phyloP scores from a whole-genome alignment of 2,329 filamentous ascomycete genomes.

The Sphaerulina musiva region DNA sequence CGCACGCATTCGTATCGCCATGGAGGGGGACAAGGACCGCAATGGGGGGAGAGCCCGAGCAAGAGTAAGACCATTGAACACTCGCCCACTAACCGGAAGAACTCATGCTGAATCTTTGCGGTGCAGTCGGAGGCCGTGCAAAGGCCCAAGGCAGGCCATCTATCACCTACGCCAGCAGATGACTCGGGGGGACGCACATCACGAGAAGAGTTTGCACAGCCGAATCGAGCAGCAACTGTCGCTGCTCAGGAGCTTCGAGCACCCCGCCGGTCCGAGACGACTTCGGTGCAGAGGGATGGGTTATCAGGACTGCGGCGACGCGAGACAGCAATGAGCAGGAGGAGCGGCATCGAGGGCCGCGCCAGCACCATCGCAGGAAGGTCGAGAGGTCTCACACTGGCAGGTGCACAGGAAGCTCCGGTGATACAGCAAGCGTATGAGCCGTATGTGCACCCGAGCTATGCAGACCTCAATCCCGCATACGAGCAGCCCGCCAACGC shows the following conservation, averaged over 20 bases:
- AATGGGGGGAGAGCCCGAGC: slow-evolving; percentile 7
- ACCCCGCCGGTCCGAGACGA: slow-evolving; percentile 7
- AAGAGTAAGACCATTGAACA: background rate
- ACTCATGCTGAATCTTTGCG: background rate
- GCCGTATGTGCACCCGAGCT: slow-evolving; percentile 46
- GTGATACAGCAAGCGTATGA: slow-evolving; percentile 21
- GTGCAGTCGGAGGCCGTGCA: slow-evolving; percentile 11
- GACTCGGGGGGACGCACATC: background rate
- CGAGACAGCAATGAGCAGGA: slow-evolving; percentile 14
- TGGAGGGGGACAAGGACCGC: background rate
- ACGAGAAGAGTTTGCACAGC: slow-evolving; percentile 8
- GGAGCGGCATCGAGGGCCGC: slow-evolving; percentile 8
- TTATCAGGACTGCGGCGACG: slow-evolving; percentile 14
- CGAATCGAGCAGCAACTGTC: slow-evolving; percentile 13
- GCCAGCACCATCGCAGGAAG: slow-evolving; percentile 15
- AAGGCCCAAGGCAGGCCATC: background rate
- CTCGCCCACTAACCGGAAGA: background rate
- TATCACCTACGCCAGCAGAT: slow-evolving; percentile 6
- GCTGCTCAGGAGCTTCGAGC: slow-evolving; percentile 8
- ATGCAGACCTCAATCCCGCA: slow-evolving; percentile 48
- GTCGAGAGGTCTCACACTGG: slow-evolving; percentile 15
- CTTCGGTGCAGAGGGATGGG: slow-evolving; percentile 6
- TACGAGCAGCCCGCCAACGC: slow-evolving; percentile 47
- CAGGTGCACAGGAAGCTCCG: slow-evolving; percentile 20
- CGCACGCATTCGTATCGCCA: background rate